Evolutionary conservation across 2,329 filamentous ascomycete species (phyloP).

Genomic region (Aspergillus neoniger): DNA sequence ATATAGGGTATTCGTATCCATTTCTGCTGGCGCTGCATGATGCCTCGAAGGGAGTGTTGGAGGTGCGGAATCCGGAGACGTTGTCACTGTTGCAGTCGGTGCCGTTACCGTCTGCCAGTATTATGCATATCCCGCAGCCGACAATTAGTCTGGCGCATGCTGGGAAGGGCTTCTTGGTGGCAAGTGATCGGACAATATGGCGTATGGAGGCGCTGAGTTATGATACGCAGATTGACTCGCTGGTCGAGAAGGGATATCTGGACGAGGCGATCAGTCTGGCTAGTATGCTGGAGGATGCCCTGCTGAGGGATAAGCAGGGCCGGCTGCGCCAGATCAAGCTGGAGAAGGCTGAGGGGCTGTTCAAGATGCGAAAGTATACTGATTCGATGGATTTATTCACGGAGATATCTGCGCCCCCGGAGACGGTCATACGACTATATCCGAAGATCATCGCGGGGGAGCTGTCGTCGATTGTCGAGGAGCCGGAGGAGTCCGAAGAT

Average conservation of each 20-base stretch:
- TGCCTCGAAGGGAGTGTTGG: slow-evolving; percentile 77
- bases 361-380: slow-evolving; percentile 78
- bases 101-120: slow-evolving; percentile 74
- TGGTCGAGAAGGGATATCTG: slow-evolving; percentile 71
- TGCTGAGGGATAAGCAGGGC: slow-evolving; percentile 78
- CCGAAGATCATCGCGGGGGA: slow-evolving; percentile 82
- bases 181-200: slow-evolving; percentile 90
- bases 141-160: slow-evolving; percentile 94
- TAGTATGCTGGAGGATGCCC: slow-evolving; percentile 85
- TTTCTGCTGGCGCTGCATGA: slow-evolving; percentile 87
- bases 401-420: slow-evolving; percentile 84
- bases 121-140: slow-evolving; percentile 88
- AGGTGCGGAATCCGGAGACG: slow-evolving; percentile 90
- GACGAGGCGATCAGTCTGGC: slow-evolving; percentile 93
- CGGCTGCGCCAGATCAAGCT: slow-evolving; percentile 85
- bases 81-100: slow-evolving; percentile 87
- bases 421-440: slow-evolving; percentile 81
- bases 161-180: slow-evolving; percentile 91
- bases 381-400: slow-evolving; percentile 89
- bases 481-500: slow-evolving; percentile 43
- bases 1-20: slow-evolving; percentile 93
- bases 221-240: slow-evolving; percentile 80
- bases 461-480: slow-evolving; percentile 63
- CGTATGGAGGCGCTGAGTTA: slow-evolving; percentile 94
- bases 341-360: slow-evolving; percentile 83